Base-by-base conservation (phyloP, 2,329 filamentous ascomycete genomes). In the Lasiodiplodia gonubiensis region DNA sequence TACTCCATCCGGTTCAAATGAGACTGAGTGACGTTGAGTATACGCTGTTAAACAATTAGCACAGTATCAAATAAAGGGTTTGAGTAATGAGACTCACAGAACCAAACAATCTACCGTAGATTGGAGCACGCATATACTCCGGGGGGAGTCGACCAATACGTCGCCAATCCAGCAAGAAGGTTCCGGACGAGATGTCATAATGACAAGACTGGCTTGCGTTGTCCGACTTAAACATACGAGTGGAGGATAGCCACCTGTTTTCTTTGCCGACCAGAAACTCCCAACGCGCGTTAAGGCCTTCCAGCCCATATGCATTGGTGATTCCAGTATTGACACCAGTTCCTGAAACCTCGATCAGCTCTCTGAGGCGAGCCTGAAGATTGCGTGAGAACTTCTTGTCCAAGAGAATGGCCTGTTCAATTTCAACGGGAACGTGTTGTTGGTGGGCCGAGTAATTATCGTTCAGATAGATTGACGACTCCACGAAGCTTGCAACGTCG, bases 81-180 rank as follows among this genome's bases (percentile, higher is more conserved):
- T 27, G 3, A 14, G 21, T 25, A 16, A 21, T 37, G 27, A 11
- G 7, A 25, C 42, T 37, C 42, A 60, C 65, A 12, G 39, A 35
- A 52, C 81, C 80, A 72, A 89, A 87, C 0, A 88, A 71, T 0
- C 71, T 70, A 0, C 14, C 12, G 69, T 85, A 88, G 0, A 74
- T 74, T 0, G 70, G 8, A 63, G 86, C 77, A 0, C 16, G 8
- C 39, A 82, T 77, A 59, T 86, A 88, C 0, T 80, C 68, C 0
- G 12, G 2, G 0, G 86, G 86, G 0, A 88, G 76, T 2, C 82
- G 79, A 4, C 79, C 73, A 0, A 88, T 70, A 0, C 84, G 86
- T 1, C 76, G 51, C 0, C 86, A 86, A 67, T 88, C 79, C 0
- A 89, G 80, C 0, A 88, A 77, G 0, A 90, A 74, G 27, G 83